These are phyloP conservation scores for Ophiostoma angusticollis DNA, from an alignment of 2,329 filamentous ascomycete species.

Conservation along the genomic window DNA sequence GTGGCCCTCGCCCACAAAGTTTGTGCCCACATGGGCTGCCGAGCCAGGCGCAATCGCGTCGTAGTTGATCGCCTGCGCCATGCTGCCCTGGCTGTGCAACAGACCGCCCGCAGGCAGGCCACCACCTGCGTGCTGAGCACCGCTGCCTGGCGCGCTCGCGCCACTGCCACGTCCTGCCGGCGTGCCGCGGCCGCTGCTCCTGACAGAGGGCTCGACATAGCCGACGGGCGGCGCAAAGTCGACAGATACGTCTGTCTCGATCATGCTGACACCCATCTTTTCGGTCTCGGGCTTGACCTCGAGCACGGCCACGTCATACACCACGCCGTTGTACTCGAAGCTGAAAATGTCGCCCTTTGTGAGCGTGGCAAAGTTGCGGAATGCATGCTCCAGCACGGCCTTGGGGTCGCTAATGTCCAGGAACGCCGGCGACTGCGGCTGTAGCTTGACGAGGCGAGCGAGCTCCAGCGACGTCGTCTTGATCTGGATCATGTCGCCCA, in stretches of 20 bases:
- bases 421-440: constrained; percentile 85
- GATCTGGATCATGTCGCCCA: constrained; percentile 87
- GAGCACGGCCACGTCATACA: constrained; percentile 85
- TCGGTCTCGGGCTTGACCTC: constrained; percentile 80
- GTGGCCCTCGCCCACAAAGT: constrained; percentile 71
- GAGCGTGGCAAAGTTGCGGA: constrained; percentile 87
- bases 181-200: constrained; percentile 69
- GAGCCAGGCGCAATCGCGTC: constrained; percentile 72
- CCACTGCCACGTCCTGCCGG: too few species aligned
- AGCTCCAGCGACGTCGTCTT: constrained; percentile 88
- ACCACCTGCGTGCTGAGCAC: constrained; percentile 42
- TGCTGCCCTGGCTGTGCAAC: constrained; percentile 75
- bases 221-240: constrained; percentile 91
- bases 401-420: constrained; percentile 96
- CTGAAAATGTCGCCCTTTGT: constrained; percentile 92
- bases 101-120: constrained; percentile 58
- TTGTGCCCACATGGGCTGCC: constrained; percentile 54
- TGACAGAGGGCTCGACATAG: constrained; percentile 62
- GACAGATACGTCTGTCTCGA: constrained; percentile 92
- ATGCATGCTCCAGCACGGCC: constrained; percentile 90
- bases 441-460: constrained; percentile 87
- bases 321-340: constrained; percentile 89
- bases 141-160: constrained; percentile 49
- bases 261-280: constrained; percentile 80
- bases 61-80: constrained; percentile 98